Percentiles rank a stretch among this genome's conserved stretches.
Conservation (phyloP, 2,329 filamentous ascomycete species). For the Diaporthe aspalathi region DNA sequence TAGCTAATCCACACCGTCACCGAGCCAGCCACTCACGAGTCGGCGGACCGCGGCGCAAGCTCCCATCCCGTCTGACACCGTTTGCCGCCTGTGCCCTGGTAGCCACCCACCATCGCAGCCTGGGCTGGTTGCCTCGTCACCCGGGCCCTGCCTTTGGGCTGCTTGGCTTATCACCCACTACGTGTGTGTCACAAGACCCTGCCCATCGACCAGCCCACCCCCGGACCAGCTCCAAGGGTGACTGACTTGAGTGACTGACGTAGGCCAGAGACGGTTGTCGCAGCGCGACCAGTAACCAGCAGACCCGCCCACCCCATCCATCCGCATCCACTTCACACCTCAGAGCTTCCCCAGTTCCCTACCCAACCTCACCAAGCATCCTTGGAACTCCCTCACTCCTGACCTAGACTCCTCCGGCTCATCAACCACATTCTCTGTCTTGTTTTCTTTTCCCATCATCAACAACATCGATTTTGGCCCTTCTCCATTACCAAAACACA, state of each 20-base stretch:
- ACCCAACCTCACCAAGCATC: conserved; percentile 12
- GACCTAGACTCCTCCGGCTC: conserved; percentile 11
- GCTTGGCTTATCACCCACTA: conserved; percentile 8
- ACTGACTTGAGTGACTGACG: conserved; percentile 20
- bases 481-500: conserved; percentile 10
- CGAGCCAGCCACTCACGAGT: conserved; percentile 9
- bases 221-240: conserved; percentile 1
- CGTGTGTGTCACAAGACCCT: conserved; percentile 29
- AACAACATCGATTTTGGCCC: conserved; percentile 11
- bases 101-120: too few species aligned
- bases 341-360: conserved; percentile 36
- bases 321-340: conserved; percentile 30
- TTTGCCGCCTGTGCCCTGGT: neutral
- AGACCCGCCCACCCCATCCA: conserved; percentile 3
- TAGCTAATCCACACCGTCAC: neutral
- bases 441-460: conserved; percentile 26
- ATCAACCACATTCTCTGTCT: conserved; percentile 30
- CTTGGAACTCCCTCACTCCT: conserved; percentile 15
- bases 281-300: conserved; percentile 26
- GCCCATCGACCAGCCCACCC: neutral
- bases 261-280: conserved; percentile 30
- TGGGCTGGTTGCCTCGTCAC: conserved; percentile 31
- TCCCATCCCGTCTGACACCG: conserved; percentile 27
- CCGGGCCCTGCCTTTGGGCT: conserved; percentile 28
- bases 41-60: conserved; percentile 19